A percentile compares a stretch with the other conserved stretches of the same genome.
phyloP scores from a whole-genome alignment of 2,329 filamentous ascomycete genomes.

The Cordyceps javanica region DNA sequence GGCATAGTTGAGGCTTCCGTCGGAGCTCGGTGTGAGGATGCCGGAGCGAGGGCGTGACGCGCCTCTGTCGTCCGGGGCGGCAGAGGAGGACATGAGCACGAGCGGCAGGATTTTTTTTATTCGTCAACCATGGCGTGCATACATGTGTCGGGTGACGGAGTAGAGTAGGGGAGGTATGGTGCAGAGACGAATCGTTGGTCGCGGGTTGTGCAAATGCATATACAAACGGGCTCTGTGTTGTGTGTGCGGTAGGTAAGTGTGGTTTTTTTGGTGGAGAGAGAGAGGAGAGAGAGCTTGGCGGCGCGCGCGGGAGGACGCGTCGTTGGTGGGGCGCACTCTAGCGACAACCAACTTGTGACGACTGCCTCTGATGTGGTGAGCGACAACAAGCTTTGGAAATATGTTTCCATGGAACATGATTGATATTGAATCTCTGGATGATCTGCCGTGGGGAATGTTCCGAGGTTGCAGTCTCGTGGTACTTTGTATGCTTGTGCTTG shows the following conservation, averaged over 20 bases:
- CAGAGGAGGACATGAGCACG: conserved; percentile 27
- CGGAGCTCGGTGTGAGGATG: conserved; percentile 35
- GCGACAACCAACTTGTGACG: too few relatives aligned
- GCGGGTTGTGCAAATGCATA: background rate
- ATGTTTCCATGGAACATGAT: too few relatives aligned
- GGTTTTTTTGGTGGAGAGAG: conserved; percentile 5
- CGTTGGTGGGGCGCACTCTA: background rate
- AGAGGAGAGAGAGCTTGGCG: too few relatives aligned
- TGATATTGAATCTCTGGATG: too few relatives aligned
- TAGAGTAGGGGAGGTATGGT: background rate
- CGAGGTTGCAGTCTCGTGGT: too few relatives aligned
- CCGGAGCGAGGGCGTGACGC: conserved; percentile 43
- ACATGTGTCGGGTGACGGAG: background rate
- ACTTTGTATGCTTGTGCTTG: too few relatives aligned
- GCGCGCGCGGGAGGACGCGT: conserved; percentile 8
- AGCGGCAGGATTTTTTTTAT: background rate
- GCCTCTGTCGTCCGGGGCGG: conserved; percentile 32
- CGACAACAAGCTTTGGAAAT: background rate
- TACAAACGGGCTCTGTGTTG: background rate
- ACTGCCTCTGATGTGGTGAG: too few relatives aligned
- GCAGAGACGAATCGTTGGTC: background rate
- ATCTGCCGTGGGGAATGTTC: too few relatives aligned
- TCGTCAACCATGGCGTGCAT: background rate
- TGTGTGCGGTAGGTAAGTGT: background rate
- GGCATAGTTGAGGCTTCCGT: conserved; percentile 28